A percentile compares a stretch with the other conserved stretches of the same genome.
Evolutionary conservation across 306 rosid species (phyloP).

Genomic region (Adenanthera pavonina): DNA sequence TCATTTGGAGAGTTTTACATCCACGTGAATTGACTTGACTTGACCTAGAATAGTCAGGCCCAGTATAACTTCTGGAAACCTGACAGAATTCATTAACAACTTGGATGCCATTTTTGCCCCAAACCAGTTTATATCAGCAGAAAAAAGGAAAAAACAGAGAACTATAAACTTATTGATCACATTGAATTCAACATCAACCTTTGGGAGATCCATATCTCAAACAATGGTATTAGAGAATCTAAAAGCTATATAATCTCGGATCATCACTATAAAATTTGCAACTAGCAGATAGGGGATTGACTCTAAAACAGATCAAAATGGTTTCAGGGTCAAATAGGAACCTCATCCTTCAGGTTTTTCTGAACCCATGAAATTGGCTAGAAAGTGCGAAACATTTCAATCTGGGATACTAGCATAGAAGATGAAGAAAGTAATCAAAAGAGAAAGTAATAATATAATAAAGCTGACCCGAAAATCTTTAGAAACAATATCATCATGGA

Average conservation of each 20-base stretch:
- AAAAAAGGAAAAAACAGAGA: background rate
- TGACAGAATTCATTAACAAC: background rate
- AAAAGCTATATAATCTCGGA: background rate
- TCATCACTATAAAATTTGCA: no score
- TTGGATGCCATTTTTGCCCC: conserved; percentile 1
- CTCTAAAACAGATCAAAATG: background rate
- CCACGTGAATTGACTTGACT: no score
- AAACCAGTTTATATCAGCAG: conserved; percentile 1
- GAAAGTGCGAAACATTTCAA: conserved; percentile 25
- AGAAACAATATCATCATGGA: conserved; percentile 71
- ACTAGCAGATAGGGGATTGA: background rate
- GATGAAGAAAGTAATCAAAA: conserved; percentile 35
- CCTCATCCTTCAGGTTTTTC: background rate
- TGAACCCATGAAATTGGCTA: conserved; percentile 9
- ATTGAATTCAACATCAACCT: no score
- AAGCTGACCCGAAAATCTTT: conserved; percentile 69
- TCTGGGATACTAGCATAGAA: conserved; percentile 12
- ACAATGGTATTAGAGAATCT: no score
- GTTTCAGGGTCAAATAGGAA: background rate
- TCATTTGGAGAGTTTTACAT: no score
- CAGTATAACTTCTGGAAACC: no score
- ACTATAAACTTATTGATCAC: background rate
- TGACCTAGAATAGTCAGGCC: no score
- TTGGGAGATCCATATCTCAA: no score
- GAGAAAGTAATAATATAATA: background rate